Base-by-base conservation (phyloP, 257 asterid genomes). In the Solanum sejunctum region DNA sequence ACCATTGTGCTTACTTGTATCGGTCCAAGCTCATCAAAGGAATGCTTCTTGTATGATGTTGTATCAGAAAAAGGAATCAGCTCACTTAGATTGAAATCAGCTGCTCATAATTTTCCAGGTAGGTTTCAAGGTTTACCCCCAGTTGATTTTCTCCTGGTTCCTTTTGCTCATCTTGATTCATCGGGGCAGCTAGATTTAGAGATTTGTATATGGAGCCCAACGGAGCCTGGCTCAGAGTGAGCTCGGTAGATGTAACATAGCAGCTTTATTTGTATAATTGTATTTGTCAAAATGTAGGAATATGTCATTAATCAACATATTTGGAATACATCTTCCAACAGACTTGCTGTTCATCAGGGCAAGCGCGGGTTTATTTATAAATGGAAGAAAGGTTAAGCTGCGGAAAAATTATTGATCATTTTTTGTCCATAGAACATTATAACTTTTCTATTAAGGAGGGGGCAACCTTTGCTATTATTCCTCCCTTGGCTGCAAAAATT, bases 21-120 rank as follows among this genome's bases (percentile, higher is more conserved):
- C n/a, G 85, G 94, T 83, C 98, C 98, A 0, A 89, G 93, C 84
- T 89, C 93, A 23, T 91, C 91, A 10, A 89, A 88, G 88, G 97
- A 89, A 75, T 94, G 89, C 75, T 93, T 88, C 87, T 89, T 90
- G 79, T 97, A 97, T 52, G 96, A 95, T 83, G 87, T 94, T 23
- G 92, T 88, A 15, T 90, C 99, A 12, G 98, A 95, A 87, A 90
- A 93, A 88, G 98, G 99, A 67, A 92, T 91, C 85, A 93, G 96
- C 87, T 97, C 98, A 55, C 92, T 96, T 49, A 92, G 98, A 84
- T 83, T 96, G 91, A 95, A 93, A 90, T 93, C 98, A 6, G 91
- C 87, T 83, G 89, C 97, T 0, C 90, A 87, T 64, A 95, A 88
- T 90, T 93, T 81, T 83, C 98, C 98, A 2, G 97, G 97, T 78